phyloP scores from a whole-genome alignment of 1,284 basidiomycete species.

The Puccinia novopanici region DNA sequence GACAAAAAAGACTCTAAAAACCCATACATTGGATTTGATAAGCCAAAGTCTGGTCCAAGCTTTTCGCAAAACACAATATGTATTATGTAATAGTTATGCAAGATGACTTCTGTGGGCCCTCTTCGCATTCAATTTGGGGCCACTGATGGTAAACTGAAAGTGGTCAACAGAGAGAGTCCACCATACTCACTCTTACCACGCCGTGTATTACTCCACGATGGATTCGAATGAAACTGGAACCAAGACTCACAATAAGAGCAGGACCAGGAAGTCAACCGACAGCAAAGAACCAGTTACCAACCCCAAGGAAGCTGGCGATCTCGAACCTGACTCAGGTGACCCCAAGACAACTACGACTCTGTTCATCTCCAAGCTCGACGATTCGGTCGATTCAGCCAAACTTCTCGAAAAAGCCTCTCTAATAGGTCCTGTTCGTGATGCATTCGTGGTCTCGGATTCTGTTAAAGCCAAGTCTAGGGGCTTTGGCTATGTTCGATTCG shows the following conservation, averaged over 20 bases:
- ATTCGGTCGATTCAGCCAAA: constrained; percentile 84
- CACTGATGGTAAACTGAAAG: too few relatives aligned
- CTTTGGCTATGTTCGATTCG: constrained; percentile 95
- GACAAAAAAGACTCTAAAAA: too few relatives aligned
- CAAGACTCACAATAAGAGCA: neutral
- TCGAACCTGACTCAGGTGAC: constrained; percentile 34
- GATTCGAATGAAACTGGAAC: neutral
- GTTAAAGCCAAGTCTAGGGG: constrained; percentile 84
- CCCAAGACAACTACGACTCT: constrained; percentile 56
- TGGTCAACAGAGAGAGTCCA: too few relatives aligned
- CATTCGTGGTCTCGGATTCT: constrained; percentile 85
- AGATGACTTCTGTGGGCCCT: too few relatives aligned
- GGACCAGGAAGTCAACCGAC: neutral
- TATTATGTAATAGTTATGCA: too few relatives aligned
- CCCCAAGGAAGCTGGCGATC: neutral
- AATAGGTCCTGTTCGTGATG: constrained; percentile 87
- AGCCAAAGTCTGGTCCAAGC: too few relatives aligned
- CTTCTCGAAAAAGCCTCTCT: constrained; percentile 90
- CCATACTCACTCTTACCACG: too few relatives aligned
- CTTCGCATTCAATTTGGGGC: too few relatives aligned
- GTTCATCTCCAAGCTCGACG: constrained; percentile 68
- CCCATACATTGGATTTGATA: too few relatives aligned
- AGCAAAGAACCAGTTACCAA: constrained; percentile 11
- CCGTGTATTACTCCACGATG: neutral
- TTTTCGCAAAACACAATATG: too few relatives aligned